Evolutionary conservation across 2,329 filamentous ascomycete genomes (phyloP).

Genomic region (Apiospora saccharicola): DNA sequence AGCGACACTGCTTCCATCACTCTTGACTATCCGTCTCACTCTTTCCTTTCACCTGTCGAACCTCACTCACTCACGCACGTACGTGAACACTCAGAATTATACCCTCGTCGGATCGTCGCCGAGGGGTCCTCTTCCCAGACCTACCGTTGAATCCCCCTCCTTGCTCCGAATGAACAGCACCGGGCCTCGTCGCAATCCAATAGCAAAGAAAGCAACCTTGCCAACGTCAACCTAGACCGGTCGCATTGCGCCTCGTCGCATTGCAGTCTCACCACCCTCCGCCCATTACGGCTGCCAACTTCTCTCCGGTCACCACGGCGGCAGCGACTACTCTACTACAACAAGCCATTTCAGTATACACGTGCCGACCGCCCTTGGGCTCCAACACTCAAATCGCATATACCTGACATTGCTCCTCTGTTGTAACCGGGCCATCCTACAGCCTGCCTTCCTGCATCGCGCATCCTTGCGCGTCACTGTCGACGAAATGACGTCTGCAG

Average conservation of each 20-base stretch:
- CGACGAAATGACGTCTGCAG: conserved; percentile 43
- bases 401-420: not conserved
- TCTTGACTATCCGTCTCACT: conserved; percentile 12
- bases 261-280: not conserved
- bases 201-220: not conserved
- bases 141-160: not conserved
- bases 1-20: conserved; percentile 18
- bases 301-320: not conserved
- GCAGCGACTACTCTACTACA: not conserved
- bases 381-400: not conserved
- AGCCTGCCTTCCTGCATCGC: conserved; percentile 27
- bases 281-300: conserved; percentile 1
- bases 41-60: conserved; percentile 16
- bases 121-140: not conserved
- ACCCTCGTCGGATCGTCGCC: conserved; percentile 8
- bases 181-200: conserved; percentile 2
- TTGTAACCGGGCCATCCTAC: not conserved
- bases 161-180: conserved; percentile 5
- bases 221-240: not conserved
- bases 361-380: conserved; percentile 2
- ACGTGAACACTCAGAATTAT: not conserved
- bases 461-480: conserved; percentile 41
- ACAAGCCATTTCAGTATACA: not conserved
- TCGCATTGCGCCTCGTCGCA: conserved; percentile 16
- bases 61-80: conserved; percentile 12